A percentile compares a stretch with the other conserved stretches of the same genome.
These are phyloP conservation scores for Fusarium sp. DNA, from an alignment of 2,329 filamentous ascomycete species.

Conservation along the genomic window DNA sequence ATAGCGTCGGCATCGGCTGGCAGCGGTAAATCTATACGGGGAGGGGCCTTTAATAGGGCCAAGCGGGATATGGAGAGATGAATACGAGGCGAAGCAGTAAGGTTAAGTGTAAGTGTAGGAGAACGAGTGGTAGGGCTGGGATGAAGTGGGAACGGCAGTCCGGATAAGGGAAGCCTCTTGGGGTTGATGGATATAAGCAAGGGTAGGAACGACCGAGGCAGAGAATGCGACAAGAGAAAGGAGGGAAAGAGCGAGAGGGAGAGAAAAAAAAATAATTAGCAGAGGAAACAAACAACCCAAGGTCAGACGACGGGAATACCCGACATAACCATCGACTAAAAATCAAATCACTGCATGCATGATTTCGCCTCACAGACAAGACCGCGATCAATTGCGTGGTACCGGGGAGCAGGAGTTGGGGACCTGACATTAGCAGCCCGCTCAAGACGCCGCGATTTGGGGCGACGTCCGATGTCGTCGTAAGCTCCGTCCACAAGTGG, in stretches of 20 bases:
- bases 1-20: conserved; percentile 4
- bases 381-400: conserved; percentile 7
- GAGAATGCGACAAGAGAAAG: neutral
- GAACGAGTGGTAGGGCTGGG: conserved; percentile 5
- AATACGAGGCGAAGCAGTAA: neutral
- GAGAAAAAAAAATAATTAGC: neutral
- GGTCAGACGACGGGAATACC: neutral
- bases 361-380: neutral
- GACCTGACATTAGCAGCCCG: neutral
- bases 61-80: neutral
- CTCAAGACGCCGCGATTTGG: conserved; percentile 10
- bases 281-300: neutral
- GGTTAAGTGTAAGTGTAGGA: conserved; percentile 6
- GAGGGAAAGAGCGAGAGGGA: neutral
- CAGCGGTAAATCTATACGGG: neutral
- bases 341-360: neutral
- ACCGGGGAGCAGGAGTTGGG: neutral
- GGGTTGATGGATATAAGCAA: conserved; percentile 1
- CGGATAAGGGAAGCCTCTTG: conserved; percentile 3
- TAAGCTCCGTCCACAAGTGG: conserved; percentile 27
- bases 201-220: neutral
- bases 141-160: conserved; percentile 5
- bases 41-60: neutral
- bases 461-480: conserved; percentile 31
- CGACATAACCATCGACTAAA: neutral